Conservation (phyloP, 441 rosid genomes). For the Hypseocharis bilobata region DNA sequence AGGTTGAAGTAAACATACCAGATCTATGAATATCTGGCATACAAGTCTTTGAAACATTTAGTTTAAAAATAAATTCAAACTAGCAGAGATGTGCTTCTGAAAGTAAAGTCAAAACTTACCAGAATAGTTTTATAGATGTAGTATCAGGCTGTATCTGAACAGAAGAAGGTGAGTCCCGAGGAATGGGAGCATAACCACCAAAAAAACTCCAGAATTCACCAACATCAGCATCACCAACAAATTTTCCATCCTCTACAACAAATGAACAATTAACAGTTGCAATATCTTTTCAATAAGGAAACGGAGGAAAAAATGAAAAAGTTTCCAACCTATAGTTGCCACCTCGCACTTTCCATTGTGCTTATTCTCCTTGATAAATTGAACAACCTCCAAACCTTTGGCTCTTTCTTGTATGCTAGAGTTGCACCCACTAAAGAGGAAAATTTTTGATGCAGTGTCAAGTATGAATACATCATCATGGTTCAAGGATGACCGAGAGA, state of each 20-base stretch:
- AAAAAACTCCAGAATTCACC: slow-evolving; percentile 95
- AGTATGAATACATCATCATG: slow-evolving; percentile 71
- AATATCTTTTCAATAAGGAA: slow-evolving; percentile 5
- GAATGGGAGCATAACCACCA: slow-evolving; percentile 91
- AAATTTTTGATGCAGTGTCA: slow-evolving; percentile 79
- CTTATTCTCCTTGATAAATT: slow-evolving; percentile 65
- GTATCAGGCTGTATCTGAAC: slow-evolving; percentile 30
- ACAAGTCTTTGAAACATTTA: slow-evolving; percentile 9
- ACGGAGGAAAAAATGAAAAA: slow-evolving; percentile 10
- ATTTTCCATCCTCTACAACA: slow-evolving; percentile 80
- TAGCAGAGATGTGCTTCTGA: slow-evolving; percentile 5
- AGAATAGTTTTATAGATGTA: slow-evolving; percentile 41
- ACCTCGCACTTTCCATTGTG: slow-evolving; percentile 79
- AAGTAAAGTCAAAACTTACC: slow-evolving; percentile 35
- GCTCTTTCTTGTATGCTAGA: slow-evolving; percentile 88
- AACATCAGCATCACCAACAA: slow-evolving; percentile 77
- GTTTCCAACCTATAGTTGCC: slow-evolving; percentile 64
- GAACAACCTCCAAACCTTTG: slow-evolving; percentile 86
- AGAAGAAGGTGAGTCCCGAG: slow-evolving; percentile 46
- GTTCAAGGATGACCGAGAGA: slow-evolving; percentile 73
- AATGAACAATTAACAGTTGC: slow-evolving; percentile 19
- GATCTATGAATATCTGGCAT: slow-evolving; percentile 5
- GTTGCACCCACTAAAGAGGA: slow-evolving; percentile 76
- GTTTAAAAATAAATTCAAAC: slow-evolving; percentile 12
- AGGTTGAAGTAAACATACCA: background rate